Evolutionary conservation across 139 green algal species (phyloP), one percentile per base, ranked within the genome.

Genomic region (Picochlorum costavermella): DNA sequence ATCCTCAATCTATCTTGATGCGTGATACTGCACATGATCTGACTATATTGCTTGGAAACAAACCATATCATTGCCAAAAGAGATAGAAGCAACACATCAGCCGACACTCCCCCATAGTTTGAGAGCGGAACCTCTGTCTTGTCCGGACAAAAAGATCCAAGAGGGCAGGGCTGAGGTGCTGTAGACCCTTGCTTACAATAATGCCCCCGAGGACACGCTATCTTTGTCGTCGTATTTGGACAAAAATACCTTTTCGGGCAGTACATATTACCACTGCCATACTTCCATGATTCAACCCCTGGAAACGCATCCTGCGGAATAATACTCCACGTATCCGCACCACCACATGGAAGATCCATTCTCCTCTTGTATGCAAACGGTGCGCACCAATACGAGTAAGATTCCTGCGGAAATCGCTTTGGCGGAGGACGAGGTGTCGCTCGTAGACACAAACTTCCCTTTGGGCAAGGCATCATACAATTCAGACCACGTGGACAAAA

Each of bases 271-370:
- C 76, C 76, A 3, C n/a, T 57, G 20, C 74, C 76, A 3, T 50
- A 56, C 2, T 55, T 14, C 74, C 77, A 82, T 40, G 33, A 40
- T 10, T 30, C 20, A 43, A 56, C 29, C 3, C 20, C 60, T n/a
- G 77, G 77, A 51, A 83, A 83, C 14, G 77, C 66, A 12, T 55
- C 50, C 1, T 69, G 46, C 10, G 80, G 80, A 2, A 81, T 56
- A 11, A 86, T 66, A 20, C 68, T 73, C 79, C 79, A 86, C 43
- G 79, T 82, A 68, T 86, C 80, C 5, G 80, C 80, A 4, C 80
- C 80, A 2, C 80, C 80, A 55, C 80, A 86, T 9, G 70, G 70
- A n/a, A 84, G 36, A 4, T 59, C 45, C 2, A 43, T 11, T 4
- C 75, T 57, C 58, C 65, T 33, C 62, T 81, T 83, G 71, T 86